These are phyloP conservation scores for Cymbopogon flexuosus DNA, from an alignment of 202 grass and related monocot genomes.

Conservation along the genomic window DNA sequence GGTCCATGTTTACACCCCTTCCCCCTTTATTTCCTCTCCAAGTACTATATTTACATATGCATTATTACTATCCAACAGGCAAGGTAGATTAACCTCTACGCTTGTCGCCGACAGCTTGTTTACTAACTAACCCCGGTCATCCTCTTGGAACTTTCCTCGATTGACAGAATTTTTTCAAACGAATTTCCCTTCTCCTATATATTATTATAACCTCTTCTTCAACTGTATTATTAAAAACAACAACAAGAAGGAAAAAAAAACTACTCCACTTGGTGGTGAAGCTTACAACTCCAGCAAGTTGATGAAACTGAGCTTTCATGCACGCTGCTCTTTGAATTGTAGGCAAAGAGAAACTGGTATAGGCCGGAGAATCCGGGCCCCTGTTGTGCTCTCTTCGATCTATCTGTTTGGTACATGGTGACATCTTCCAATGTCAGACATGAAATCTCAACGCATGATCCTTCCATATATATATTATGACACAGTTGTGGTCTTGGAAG, in stretches of 20 bases:
- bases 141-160: neutral
- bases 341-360: slow-evolving; percentile 16
- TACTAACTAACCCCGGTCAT: neutral
- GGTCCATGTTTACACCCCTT: slow-evolving; percentile 33
- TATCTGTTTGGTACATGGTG: slow-evolving; percentile 4
- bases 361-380: neutral
- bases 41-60: neutral
- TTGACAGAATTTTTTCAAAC: neutral
- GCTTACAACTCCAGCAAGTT: slow-evolving; percentile 12
- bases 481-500: neutral
- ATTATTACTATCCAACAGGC: neutral
- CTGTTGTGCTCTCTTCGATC: neutral
- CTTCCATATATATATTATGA: neutral
- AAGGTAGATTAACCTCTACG: slow-evolving; percentile 28
- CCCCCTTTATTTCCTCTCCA: neutral
- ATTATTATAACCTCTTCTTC: neutral
- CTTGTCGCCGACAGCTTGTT: slow-evolving; percentile 10
- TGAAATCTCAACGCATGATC: slow-evolving; percentile 33
- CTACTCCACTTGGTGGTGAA: neutral
- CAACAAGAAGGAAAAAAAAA: neutral
- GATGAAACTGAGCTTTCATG: slow-evolving; percentile 39
- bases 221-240: neutral
- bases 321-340: slow-evolving; percentile 31
- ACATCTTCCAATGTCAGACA: slow-evolving; percentile 36
- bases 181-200: neutral